Conservation (phyloP, 2,329 filamentous ascomycete genomes). For the Microsporum audouinii region DNA sequence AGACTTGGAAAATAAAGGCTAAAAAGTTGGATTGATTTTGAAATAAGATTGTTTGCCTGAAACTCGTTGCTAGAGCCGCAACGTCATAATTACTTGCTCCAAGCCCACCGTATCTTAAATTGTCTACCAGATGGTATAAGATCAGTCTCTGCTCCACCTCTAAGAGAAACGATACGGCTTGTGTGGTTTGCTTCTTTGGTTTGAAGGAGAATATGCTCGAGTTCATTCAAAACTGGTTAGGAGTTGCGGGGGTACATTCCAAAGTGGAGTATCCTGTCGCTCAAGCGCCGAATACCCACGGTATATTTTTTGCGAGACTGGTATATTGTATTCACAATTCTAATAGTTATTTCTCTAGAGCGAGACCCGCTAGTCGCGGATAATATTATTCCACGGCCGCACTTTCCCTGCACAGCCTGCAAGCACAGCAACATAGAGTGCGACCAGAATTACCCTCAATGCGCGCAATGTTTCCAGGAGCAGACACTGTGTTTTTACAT, state of each 20-base stretch:
- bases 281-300: background rate
- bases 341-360: background rate
- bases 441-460: background rate
- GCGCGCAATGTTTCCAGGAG: background rate
- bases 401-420: background rate
- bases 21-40: no score
- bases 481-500: background rate
- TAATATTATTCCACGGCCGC: background rate
- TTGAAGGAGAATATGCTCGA: background rate
- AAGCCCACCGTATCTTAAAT: no score
- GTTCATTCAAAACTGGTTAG: background rate
- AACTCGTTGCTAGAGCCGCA: no score
- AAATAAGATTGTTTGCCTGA: no score
- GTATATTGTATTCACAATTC: background rate
- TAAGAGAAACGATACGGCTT: background rate
- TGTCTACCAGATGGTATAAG: no score
- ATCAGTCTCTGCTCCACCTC: background rate
- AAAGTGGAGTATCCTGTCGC: background rate
- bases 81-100: no score
- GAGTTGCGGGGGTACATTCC: background rate
- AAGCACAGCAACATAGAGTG: background rate
- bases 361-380: background rate
- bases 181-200: background rate
- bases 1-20: no score
- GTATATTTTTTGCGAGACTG: background rate